Percentiles rank a stretch among this genome's conserved stretches.
Evolutionary conservation across 2,329 filamentous ascomycete species (phyloP).

Genomic region (Monascus ruber): DNA sequence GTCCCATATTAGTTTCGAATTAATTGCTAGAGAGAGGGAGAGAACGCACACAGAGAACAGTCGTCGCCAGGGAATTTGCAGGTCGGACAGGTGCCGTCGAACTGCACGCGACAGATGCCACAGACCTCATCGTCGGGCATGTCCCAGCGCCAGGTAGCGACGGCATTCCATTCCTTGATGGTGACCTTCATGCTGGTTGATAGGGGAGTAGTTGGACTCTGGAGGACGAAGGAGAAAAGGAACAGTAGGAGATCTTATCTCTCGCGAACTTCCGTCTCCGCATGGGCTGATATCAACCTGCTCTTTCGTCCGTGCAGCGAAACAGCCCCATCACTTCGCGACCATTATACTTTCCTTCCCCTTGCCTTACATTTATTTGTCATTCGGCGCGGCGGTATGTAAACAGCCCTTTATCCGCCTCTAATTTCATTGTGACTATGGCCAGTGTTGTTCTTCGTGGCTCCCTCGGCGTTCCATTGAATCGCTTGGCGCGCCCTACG

Average conservation of each 20-base stretch:
- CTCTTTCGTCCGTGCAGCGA: not conserved
- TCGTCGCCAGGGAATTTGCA: slow-evolving; percentile 98
- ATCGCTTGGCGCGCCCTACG: slow-evolving; percentile 14
- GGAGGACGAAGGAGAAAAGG: not conserved
- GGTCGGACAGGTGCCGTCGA: slow-evolving; percentile 93
- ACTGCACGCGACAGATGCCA: slow-evolving; percentile 95
- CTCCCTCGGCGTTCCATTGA: slow-evolving; percentile 10
- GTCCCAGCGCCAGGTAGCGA: slow-evolving; percentile 96
- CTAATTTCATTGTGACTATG: slow-evolving; percentile 15
- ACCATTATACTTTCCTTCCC: not conserved
- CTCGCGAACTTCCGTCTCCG: not conserved
- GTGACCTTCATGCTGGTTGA: slow-evolving; percentile 71
- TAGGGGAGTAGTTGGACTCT: not conserved
- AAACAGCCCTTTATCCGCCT: slow-evolving; percentile 7
- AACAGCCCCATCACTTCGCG: not conserved
- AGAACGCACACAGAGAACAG: slow-evolving; percentile 65
- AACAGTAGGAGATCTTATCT: not conserved
- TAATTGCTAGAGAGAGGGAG: slow-evolving; percentile 1
- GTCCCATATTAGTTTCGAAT: not conserved
- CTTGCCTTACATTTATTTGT: not conserved
- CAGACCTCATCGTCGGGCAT: slow-evolving; percentile 96
- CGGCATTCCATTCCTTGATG: slow-evolving; percentile 84
- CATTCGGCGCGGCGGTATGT: slow-evolving; percentile 13
- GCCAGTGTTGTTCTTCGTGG: slow-evolving; percentile 20
- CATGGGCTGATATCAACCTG: not conserved